Base-by-base conservation (phyloP, 1,284 basidiomycete genomes). In the Erythrobasidium hasegawianum region DNA sequence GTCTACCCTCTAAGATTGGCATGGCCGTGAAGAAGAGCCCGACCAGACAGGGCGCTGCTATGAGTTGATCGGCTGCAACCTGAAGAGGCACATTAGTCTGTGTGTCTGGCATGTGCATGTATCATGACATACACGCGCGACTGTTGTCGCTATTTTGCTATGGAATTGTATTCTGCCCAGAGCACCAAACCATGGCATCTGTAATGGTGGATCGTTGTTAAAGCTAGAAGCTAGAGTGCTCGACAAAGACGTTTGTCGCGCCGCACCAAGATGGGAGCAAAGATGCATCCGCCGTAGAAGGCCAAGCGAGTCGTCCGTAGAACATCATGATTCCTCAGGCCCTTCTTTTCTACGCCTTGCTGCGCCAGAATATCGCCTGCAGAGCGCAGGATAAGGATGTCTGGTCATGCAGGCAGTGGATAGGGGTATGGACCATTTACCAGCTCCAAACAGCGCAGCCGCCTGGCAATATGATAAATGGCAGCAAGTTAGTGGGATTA, bases 361-460 rank as follows among this genome's bases (percentile, higher is more conserved):
- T 92, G 90, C 0, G 90, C 89, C 40, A 92, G 82, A 0, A 89
- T 73, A 74, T 93, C 90, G n/a, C 89, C 90, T 9, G 84, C 79
- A n/a, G 41, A 57, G 18, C 4, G 7, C n/a, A n/a, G 43, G 43
- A 27, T 27, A n/a, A 56, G 49, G 14, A 56, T 47, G 27, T 59
- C 16, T 16, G 39, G 41, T 47, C 38, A 24, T 27, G 8, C 18
- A 62, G n/a, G 26, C 9, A 16, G 26, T 10, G 26, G 18, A 16
- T 22, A n/a, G 50, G 33, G 33, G 33, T 33, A 8, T 53, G 26
- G 26, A 26, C 20, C 39, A 50, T 55, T 58, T 43, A 65, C 62
- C 62, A 29, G 62, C 62, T 20, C 62, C 62, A 27, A 65, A 65
- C 45, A 65, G 62, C 41, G 57, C 62, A 29, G 43, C 62, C 18